A percentile compares a stretch with the other conserved stretches of the same genome.
Conservation (phyloP, 2,329 filamentous ascomycete species). For the Verruconis gallopava region DNA sequence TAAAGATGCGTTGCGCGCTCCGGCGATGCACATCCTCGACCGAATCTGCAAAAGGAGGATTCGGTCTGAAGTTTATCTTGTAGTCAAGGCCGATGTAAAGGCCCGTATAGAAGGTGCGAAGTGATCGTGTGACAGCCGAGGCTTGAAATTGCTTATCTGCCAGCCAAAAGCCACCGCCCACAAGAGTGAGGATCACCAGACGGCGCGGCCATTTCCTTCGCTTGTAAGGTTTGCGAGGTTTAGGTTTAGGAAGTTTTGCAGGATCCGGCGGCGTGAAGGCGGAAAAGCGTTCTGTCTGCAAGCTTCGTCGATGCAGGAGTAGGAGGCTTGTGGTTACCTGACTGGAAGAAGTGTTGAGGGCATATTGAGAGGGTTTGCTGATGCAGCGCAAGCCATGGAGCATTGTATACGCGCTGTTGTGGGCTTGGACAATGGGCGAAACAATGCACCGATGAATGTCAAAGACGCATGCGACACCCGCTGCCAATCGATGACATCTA, state of each 20-base stretch:
- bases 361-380: constrained; percentile 1
- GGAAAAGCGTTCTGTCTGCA: constrained; percentile 23
- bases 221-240: constrained; percentile 48
- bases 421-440: too few species aligned
- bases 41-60: constrained; percentile 60
- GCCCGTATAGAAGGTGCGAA: constrained; percentile 70
- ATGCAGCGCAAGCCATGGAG: constrained; percentile 6
- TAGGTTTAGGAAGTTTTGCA: constrained; percentile 60
- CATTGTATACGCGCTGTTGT: too few species aligned
- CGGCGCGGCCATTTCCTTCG: constrained; percentile 67
- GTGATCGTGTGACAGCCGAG: constrained; percentile 61
- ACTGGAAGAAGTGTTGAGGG: neutral
- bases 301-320: neutral
- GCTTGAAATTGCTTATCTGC: constrained; percentile 67
- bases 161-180: constrained; percentile 50
- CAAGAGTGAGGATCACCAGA: constrained; percentile 47
- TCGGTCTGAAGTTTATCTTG: constrained; percentile 83
- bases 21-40: constrained; percentile 69
- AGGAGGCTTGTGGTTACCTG: constrained; percentile 3
- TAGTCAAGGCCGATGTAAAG: constrained; percentile 80
- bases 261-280: constrained; percentile 56
- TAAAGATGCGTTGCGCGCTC: constrained; percentile 70
- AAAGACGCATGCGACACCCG: too few species aligned
- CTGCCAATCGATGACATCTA: too few species aligned
- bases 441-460: too few species aligned